Conservation (phyloP, 352 stramenopile species). For the Globisporangium perplexum region DNA sequence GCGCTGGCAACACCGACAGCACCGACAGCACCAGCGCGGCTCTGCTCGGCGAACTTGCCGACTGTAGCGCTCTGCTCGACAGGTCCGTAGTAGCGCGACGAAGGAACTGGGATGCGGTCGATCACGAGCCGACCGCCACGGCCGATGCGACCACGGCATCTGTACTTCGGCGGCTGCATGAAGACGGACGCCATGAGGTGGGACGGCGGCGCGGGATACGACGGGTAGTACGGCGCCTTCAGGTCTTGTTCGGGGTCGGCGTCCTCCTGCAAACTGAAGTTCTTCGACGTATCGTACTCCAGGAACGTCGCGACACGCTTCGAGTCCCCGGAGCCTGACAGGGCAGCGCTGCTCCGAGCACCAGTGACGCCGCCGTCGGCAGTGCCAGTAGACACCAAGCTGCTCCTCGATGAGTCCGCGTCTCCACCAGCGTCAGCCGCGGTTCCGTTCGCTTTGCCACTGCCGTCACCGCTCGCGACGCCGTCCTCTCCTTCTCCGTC, state of each 20-base stretch:
- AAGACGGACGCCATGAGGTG: constrained; percentile 66
- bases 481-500: constrained; percentile 35
- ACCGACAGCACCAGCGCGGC: neutral
- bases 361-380: neutral
- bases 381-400: neutral
- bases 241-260: constrained; percentile 12
- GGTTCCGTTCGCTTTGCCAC: neutral
- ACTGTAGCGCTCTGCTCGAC: constrained; percentile 42
- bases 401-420: neutral
- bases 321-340: neutral
- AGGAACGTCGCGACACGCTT: constrained; percentile 44
- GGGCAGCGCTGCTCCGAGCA: neutral
- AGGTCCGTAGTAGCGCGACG: constrained; percentile 44
- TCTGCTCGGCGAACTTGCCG: constrained; percentile 6
- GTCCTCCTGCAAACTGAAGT: constrained; percentile 48
- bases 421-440: neutral
- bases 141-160: constrained; percentile 63
- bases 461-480: constrained; percentile 7
- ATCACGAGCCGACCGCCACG: constrained; percentile 69
- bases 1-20: constrained; percentile 1
- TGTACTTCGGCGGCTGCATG: constrained; percentile 62
- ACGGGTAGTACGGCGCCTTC: constrained; percentile 38
- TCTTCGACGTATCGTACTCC: constrained; percentile 67
- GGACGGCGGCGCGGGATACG: constrained; percentile 56
- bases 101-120: constrained; percentile 59